These are phyloP conservation scores for Phoenix roebelenii DNA, from an alignment of 176 grass and related monocot genomes.

Conservation along the genomic window DNA sequence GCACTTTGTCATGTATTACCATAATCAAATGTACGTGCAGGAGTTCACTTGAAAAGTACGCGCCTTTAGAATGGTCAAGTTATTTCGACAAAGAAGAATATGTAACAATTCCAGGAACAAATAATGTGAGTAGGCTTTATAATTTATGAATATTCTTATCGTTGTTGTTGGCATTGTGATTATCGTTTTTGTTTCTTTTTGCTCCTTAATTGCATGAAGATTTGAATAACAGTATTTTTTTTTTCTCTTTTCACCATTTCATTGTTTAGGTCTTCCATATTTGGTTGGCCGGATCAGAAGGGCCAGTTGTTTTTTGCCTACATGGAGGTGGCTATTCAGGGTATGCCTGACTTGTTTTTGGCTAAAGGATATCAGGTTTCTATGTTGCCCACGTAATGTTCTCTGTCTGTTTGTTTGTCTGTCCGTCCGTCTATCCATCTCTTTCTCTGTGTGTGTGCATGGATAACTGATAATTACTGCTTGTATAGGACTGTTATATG, in stretches of 20 bases:
- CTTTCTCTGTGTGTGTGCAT: too few relatives aligned
- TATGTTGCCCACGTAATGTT: not conserved
- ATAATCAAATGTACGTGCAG: constrained; percentile 24
- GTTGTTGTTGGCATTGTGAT: not conserved
- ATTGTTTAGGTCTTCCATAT: constrained; percentile 59
- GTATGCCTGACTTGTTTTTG: constrained; percentile 28
- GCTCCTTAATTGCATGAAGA: not conserved
- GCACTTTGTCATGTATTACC: constrained; percentile 7
- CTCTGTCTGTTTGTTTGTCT: too few relatives aligned
- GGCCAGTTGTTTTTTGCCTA: constrained; percentile 85
- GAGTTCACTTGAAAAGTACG: constrained; percentile 69
- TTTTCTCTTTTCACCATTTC: not conserved
- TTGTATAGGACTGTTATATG: too few relatives aligned
- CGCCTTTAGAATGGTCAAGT: constrained; percentile 68
- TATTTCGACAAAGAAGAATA: constrained; percentile 87
- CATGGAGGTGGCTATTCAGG: constrained; percentile 98
- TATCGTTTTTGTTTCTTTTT: constrained; percentile 15
- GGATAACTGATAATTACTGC: too few relatives aligned
- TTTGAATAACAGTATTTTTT: not conserved
- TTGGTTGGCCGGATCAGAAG: constrained; percentile 69
- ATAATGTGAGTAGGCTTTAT: constrained; percentile 41
- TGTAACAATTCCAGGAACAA: constrained; percentile 56
- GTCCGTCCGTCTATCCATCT: too few relatives aligned
- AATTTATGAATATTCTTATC: not conserved
- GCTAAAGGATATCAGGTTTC: not conserved